A percentile compares a stretch with the other conserved stretches of the same genome.
These are phyloP conservation scores for Pinus tabuliformis DNA, from an alignment of 75 land plant genomes.

Conservation along the genomic window DNA sequence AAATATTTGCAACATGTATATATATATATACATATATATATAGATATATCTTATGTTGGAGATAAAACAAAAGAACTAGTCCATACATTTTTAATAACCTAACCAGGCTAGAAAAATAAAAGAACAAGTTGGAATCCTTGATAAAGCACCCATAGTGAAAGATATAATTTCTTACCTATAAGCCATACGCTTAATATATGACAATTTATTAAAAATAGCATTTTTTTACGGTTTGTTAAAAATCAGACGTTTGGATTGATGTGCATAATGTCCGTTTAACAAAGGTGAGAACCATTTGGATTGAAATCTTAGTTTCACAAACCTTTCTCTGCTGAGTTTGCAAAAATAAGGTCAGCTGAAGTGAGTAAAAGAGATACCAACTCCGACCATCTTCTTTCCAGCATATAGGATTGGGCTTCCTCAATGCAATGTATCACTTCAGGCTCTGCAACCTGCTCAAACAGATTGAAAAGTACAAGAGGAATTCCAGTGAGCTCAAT, in stretches of 20 bases:
- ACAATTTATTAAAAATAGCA: background rate
- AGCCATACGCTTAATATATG: no score
- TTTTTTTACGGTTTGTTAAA: background rate
- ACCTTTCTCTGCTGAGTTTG: constrained; percentile 86
- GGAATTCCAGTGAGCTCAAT: background rate
- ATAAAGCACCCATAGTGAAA: no score
- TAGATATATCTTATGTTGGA: no score
- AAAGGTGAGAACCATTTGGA: background rate
- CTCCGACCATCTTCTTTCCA: constrained; percentile 66
- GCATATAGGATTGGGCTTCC: constrained; percentile 73
- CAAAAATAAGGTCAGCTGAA: constrained; percentile 72
- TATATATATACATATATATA: no score
- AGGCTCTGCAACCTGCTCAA: constrained; percentile 69
- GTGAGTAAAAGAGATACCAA: constrained; percentile 83
- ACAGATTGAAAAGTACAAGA: background rate
- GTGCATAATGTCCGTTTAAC: background rate
- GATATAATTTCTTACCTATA: no score
- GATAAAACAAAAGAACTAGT: no score
- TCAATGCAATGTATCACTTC: constrained; percentile 58
- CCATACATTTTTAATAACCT: no score
- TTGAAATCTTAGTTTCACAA: background rate
- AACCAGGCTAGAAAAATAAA: no score
- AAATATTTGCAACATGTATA: no score
- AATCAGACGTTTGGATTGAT: background rate
- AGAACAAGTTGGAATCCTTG: no score